Conservation (phyloP, 2,329 filamentous ascomycete genomes). For the Botrytis hyacinthi region DNA sequence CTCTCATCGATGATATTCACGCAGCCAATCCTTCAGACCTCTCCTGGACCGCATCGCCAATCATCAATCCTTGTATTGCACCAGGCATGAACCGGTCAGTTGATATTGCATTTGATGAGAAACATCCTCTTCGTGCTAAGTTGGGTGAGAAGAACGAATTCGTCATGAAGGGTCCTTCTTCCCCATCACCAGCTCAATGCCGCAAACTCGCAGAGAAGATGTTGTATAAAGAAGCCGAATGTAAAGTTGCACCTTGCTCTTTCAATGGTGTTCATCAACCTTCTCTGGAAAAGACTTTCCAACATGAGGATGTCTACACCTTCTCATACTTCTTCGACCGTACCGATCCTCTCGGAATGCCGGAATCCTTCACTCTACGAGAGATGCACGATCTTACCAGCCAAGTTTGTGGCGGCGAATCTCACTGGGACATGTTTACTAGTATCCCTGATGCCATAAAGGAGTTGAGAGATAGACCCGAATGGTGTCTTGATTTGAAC, state of each 20-base stretch:
- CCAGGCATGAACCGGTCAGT: constrained; percentile 75
- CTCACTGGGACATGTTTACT: constrained; percentile 77
- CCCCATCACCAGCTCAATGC: constrained; percentile 78
- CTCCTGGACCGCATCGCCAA: constrained; percentile 67
- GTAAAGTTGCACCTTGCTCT: constrained; percentile 85
- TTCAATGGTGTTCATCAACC: constrained; percentile 98
- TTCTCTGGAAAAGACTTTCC: constrained; percentile 85
- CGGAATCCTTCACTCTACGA: constrained; percentile 89
- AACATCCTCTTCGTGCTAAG: constrained; percentile 54
- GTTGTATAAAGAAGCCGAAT: constrained; percentile 79
- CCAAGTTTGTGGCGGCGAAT: constrained; percentile 78
- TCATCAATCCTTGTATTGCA: constrained; percentile 82
- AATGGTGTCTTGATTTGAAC: constrained; percentile 92
- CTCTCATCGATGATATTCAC: constrained; percentile 70
- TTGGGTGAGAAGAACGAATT: constrained; percentile 60
- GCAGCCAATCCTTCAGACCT: constrained; percentile 58
- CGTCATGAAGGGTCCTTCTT: constrained; percentile 82
- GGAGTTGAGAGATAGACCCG: constrained; percentile 78
- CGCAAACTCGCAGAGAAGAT: constrained; percentile 88
- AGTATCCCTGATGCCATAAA: constrained; percentile 73
- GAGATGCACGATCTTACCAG: constrained; percentile 85
- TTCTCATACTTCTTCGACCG: constrained; percentile 99
- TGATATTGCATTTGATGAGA: constrained; percentile 65
- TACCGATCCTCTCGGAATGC: constrained; percentile 91
- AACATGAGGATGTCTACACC: constrained; percentile 88